Conservation (phyloP, 768 basidiomycete genomes). For the Tylopilus balloui region DNA sequence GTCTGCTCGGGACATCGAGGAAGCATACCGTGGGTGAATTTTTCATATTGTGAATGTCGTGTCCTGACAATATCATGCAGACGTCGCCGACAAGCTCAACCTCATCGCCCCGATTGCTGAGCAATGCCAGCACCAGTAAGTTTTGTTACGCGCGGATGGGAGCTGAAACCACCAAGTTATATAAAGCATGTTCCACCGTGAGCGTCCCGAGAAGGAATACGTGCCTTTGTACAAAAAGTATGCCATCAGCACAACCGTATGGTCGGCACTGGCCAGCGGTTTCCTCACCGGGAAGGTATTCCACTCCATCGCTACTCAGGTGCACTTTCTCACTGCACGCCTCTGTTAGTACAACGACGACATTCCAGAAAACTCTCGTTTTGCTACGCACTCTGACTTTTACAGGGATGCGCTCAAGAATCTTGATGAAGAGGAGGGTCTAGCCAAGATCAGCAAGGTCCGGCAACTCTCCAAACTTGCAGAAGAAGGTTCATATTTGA, state of each 20-base stretch:
- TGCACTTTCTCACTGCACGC: neutral
- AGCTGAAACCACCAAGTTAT: neutral
- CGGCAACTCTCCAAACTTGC: constrained; percentile 44
- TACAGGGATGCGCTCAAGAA: constrained; percentile 43
- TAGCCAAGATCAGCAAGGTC: constrained; percentile 46
- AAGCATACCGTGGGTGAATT: constrained; percentile 34
- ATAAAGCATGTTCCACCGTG: constrained; percentile 48
- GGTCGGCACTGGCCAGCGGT: constrained; percentile 53
- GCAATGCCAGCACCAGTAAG: constrained; percentile 46
- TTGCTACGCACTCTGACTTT: constrained; percentile 43
- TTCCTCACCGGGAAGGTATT: constrained; percentile 50
- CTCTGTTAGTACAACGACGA: constrained; percentile 42
- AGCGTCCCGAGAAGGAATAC: constrained; percentile 53
- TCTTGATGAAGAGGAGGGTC: constrained; percentile 40
- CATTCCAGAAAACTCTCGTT: constrained; percentile 49
- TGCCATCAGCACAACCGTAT: constrained; percentile 47
- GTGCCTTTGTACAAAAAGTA: constrained; percentile 44
- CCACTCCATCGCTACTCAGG: neutral
- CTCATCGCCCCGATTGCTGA: constrained; percentile 49
- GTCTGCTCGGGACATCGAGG: constrained; percentile 47
- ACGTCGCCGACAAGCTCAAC: constrained; percentile 47
- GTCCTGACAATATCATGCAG: constrained; percentile 18
- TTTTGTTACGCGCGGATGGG: neutral
- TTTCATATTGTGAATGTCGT: neutral
- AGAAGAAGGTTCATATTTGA: constrained; percentile 25